Base-by-base conservation (phyloP, 225 moss, liverwort and hornwort species). In the Neckera pumila region DNA sequence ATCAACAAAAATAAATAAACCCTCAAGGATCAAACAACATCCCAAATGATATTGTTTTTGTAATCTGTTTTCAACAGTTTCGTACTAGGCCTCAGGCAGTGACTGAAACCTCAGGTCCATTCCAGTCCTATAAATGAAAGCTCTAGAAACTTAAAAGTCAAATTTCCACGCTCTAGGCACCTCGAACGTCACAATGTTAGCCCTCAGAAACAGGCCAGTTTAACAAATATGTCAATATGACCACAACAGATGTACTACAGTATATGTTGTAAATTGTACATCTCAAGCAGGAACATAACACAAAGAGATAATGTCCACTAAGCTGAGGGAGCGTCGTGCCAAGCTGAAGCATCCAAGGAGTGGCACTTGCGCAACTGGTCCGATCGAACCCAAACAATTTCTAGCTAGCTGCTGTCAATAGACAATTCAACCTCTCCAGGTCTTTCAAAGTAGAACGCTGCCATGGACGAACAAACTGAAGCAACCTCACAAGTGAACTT, bases 291-390 rank as follows among this genome's bases (percentile, higher is more conserved):
- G 40, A 28, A 28, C 58, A 12, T 7, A 19, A 30, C 40, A 79
- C 12, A 59, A 59, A 40, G 79, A 79, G 30, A 30, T 19, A 8
- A 59, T 45, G 30, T 42, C 54, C 79, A 86, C 57, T 56, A 69
- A 65, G 34, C 18, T 34, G 34, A n/a, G 79, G 76, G 79, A 82
- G 83, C 3, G 28, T 88, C 90, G 72, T 74, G 86, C 92, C 86
- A 90, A 88, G 70, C 88, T 86, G 86, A n/a, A 31, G 88, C 86
- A 72, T 56, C 83, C 79, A 86, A 89, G 86, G 58, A 69, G 78
- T 75, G 69, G 49, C 31, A 17, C 78, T 69, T 30, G 67, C 67
- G n/a, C 28, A 34, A 47, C 34, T 69, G 26, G 8, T n/a, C 47
- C 14, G 45, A 74, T 49, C n/a, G n/a, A n/a, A n/a, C 60, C 33